Evolutionary conservation across 139 green algal genomes (phyloP), one percentile per base, ranked within the genome.

Genomic region (Pleodorina starrii): DNA sequence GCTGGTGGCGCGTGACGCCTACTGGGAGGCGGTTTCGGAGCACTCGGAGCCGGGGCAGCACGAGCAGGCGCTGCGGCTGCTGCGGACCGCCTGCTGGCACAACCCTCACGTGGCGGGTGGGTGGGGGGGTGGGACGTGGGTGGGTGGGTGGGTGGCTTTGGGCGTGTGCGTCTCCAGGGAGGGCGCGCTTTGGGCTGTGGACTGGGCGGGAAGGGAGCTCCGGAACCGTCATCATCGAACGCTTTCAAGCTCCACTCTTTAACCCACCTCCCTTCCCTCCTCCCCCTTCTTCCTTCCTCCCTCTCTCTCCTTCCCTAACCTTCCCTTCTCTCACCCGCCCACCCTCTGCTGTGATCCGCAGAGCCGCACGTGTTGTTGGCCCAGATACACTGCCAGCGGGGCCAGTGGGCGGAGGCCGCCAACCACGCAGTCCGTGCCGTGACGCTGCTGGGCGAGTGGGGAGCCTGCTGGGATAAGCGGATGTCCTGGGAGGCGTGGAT

Each of bases 301-400:
- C 48, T 42, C 36, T 25, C 36, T 14, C 36, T 36, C 69, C 69
- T 29, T 14, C 19, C 36, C 35, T 29, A 23, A 0, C n/a, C 57
- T 9, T 9, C 12, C 23, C 12, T 17, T 32, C 19, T 32, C 19
- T 29, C 57, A 27, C 57, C 57, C 12, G 60, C 12, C 60, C 9
- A 32, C 60, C 10, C 23, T 25, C 35, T 25, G 25, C 3, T 25
- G 29, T 71, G 36, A 73, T 36, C 44, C 35, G 16, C 81, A 76
- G 85, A 90, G 85, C 85, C 85, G 6, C 85, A 90, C 85, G 85
- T 84, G 85, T 59, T 90, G 35, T n/a, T 85, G 74, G 85, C 85
- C 17, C 85, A 90, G 75, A 57, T 90, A 25, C 42, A 66, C 51
- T 25, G 29, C 36, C 85, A 90, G 85, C 51, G 72, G 42, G 27